Base-by-base conservation (phyloP, 1,284 basidiomycete genomes). In the Marasmius tenuissimus region DNA sequence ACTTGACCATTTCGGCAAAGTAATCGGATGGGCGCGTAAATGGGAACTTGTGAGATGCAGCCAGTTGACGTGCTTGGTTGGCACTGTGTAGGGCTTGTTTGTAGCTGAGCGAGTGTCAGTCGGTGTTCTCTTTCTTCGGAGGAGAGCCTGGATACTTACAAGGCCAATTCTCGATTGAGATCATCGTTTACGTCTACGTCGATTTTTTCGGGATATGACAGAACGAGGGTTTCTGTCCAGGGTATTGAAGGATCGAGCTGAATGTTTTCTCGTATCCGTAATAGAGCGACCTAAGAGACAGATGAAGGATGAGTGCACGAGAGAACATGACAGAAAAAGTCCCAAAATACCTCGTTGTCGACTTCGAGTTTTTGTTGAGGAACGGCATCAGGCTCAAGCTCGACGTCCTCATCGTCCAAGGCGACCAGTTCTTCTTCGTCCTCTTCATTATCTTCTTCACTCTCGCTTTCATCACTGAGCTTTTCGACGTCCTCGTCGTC, bases 1-100 rank as follows among this genome's bases (percentile, higher is more conserved):
- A 91, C 79, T 99, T 99, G 70, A 98, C 92, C 97, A 99, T 99
- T 79, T 99, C 97, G 20, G 97, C 97, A 70, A 98, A 99, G 76
- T 96, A 99, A 78, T 99, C 97, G 0, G 85, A 70, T 0, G 97
- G 97, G n/a, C 97, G 90, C 10, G 92, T 90, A 77, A 98, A 99
- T 0, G 94, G 89, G 66, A 97, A 83, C 51, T 85, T 82, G 66
- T 90, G 85, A 69, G 91, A 88, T 38, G 81, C 76, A 52, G 94
- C 93, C 35, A 94, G 86, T 20, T 84, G 73, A 55, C 88, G 88
- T 0, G 95, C 96, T 45, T 84, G 76, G 54, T 90, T 85, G 10
- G 93, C 94, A 38, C 88, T 81, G 67, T 96, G 89, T 0, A 98
- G 81, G 0, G 96, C 95, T 75, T 98, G 94, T 75, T 98, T 97